These are phyloP conservation scores for Byssoonygena ceratinophila DNA, from an alignment of 2,329 filamentous ascomycete species.

Conservation along the genomic window DNA sequence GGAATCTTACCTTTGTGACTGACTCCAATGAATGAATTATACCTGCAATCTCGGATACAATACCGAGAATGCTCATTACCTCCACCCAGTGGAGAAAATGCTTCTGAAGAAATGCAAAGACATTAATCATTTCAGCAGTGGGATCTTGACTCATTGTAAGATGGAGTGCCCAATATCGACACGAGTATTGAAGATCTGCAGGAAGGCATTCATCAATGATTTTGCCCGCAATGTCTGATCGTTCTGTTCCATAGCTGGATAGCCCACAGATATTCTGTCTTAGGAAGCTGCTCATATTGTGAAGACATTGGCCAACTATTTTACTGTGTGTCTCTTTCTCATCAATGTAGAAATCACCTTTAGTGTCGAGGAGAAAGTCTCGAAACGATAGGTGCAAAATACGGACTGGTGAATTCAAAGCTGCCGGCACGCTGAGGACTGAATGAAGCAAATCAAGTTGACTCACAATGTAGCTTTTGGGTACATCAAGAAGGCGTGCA, in stretches of 20 bases:
- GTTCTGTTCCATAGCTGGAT: not conserved
- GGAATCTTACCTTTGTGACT: not conserved
- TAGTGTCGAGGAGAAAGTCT: constrained; percentile 23
- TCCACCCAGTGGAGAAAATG: constrained; percentile 16
- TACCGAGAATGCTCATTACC: constrained; percentile 18
- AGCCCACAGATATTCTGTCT: constrained; percentile 12
- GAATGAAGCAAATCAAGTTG: constrained; percentile 12
- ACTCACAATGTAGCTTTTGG: constrained; percentile 4
- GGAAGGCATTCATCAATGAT: constrained; percentile 14
- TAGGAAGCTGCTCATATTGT: not conserved
- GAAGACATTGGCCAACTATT: not conserved
- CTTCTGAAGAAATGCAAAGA: constrained; percentile 6
- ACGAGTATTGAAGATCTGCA: constrained; percentile 19
- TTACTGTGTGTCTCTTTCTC: constrained; percentile 13
- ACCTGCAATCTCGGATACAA: constrained; percentile 22
- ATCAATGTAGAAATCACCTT: constrained; percentile 22
- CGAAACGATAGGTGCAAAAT: constrained; percentile 22
- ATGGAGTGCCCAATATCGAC: constrained; percentile 21
- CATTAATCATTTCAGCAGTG: constrained; percentile 4
- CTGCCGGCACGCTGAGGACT: constrained; percentile 12
- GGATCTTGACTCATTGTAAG: constrained; percentile 9
- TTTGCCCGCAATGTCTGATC: not conserved
- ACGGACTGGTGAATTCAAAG: constrained; percentile 9
- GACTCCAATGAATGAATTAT: constrained; percentile 9
- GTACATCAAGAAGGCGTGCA: constrained; percentile 8